Evolutionary conservation across 2,329 filamentous ascomycete species (phyloP), one percentile per base, ranked within the genome.

Genomic region (Taxawa tesnikishii): DNA sequence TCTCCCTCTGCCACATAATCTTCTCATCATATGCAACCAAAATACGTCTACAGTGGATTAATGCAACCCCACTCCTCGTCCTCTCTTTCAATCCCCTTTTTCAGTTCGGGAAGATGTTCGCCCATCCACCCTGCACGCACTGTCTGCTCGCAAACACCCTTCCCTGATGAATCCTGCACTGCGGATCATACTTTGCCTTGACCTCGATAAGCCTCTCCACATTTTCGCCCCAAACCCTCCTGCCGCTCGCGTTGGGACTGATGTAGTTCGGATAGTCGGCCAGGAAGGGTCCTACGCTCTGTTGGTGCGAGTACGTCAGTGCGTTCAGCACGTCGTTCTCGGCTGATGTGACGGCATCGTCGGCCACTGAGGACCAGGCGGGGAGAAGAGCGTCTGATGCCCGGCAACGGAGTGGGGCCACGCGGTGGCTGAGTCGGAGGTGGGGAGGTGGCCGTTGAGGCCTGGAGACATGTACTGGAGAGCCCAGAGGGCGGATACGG

Each of bases 211-310:
- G 16, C 21, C 34, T 39, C 30, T 31, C 14, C 6, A 37, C 25
- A 32, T 41, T 41, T 5, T 32, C 29, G 10, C 33, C 32, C 21
- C 31, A 38, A 5, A 37, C 34, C 26, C 28, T 15, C 7, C 29
- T 14, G 5, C 25, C 39, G 16, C 28, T 26, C 8, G 26, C 34
- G 11, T 28, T 28, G 4, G 38, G 38, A 19, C 31, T 39, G 8
- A 38, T 38, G 23, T 39, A 38, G 25, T 41, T 41, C 11, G 37
- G 33, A 26, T 39, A 41, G 18, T 38, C 33, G 7, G 34, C 34
- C 8, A 38, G 15, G 17, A 29, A 32, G 13, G 32, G 23, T 6
- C 26, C 30, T 4, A 37, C n/a, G 13, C 9, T 15, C 4, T 19
- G 17, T 26, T 41, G 33, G 18, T 37, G 34, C 1, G 11, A 14